Evolutionary conservation across 2,329 filamentous ascomycete genomes (phyloP), one percentile per base, ranked within the genome.

Genomic region (Colletotrichum sp.): DNA sequence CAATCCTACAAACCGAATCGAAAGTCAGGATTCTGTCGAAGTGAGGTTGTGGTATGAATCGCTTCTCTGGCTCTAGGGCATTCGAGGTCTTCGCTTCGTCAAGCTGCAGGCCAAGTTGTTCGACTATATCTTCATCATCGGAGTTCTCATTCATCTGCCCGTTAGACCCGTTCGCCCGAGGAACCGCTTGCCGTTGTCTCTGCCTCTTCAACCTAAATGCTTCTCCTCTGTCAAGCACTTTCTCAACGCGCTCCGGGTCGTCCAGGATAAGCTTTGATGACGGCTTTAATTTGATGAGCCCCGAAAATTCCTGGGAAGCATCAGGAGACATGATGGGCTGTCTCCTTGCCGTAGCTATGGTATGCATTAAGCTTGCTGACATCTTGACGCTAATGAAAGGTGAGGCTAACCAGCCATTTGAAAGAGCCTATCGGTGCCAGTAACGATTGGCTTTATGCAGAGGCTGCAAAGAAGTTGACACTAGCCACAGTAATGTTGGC

Each of bases 181-280:
- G 3, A 13, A 12, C 6, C 1, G 21, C n/a, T 28, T 28, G 10
- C 8, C 2, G 18, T 7, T 30, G 10, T 1, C 24, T 58, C 21
- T 32, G 8, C 18, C 24, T 58, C 2, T 12, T 7, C 15, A 26
- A 18, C 12, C 65, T 56, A 6, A 43, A 62, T 2, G 56, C 62
- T 10, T 70, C 56, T 24, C 71, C 71, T 34, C 66, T 62, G 6
- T 73, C 71, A 8, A 36, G 9, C 0, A 73, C 26, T n/a, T 73
- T 69, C 5, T 10, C 7, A 5, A 73, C 71, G 16, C 30, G 38
- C 16, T 12, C 15, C 3, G 21, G 10, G 8, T 73, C 65, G 18
- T 73, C 71, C 43, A 73, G 16, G 2, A 70, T 38, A 1, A 73
- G 30, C 32, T 70, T 73, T n/a, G 26, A 38, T 0, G 65, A 43